phyloP scores from a whole-genome alignment of 148 eudicot genomes.

The Oxyria digyna region DNA sequence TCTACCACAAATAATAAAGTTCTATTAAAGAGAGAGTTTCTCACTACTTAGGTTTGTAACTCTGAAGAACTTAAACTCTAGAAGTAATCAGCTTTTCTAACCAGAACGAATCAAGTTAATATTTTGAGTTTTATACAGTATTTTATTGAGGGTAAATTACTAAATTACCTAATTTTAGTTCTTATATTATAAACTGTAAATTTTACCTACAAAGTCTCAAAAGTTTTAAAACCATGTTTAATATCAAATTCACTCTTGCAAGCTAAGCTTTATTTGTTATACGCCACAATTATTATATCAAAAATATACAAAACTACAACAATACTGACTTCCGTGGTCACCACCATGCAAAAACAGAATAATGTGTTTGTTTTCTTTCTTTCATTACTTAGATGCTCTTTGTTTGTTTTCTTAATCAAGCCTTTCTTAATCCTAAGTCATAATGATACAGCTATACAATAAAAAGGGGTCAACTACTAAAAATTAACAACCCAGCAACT shows the following conservation, averaged over 20 bases:
- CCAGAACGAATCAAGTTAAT: too few relatives aligned
- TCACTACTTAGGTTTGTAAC: too few relatives aligned
- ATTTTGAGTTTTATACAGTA: too few relatives aligned
- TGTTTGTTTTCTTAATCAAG: background rate
- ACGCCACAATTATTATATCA: background rate
- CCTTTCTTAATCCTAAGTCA: background rate
- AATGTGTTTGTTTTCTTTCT: background rate
- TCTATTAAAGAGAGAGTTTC: background rate
- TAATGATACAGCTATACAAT: background rate
- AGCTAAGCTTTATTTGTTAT: too few relatives aligned
- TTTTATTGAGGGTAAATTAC: too few relatives aligned
- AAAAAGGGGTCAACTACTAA: background rate
- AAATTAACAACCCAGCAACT: too few relatives aligned
- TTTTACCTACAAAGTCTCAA: background rate
- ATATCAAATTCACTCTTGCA: background rate
- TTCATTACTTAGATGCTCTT: background rate
- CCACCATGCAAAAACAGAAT: background rate
- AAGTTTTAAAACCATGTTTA: background rate
- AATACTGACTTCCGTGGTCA: background rate
- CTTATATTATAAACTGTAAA: background rate
- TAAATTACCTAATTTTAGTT: background rate
- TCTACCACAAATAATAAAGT: background rate
- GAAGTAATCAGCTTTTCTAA: too few relatives aligned
- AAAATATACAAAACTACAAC: background rate
- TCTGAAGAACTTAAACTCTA: too few relatives aligned